Evolutionary conservation across 169 alveolate genomes (phyloP).

Genomic region (Cryptosporidium ryanae): DNA sequence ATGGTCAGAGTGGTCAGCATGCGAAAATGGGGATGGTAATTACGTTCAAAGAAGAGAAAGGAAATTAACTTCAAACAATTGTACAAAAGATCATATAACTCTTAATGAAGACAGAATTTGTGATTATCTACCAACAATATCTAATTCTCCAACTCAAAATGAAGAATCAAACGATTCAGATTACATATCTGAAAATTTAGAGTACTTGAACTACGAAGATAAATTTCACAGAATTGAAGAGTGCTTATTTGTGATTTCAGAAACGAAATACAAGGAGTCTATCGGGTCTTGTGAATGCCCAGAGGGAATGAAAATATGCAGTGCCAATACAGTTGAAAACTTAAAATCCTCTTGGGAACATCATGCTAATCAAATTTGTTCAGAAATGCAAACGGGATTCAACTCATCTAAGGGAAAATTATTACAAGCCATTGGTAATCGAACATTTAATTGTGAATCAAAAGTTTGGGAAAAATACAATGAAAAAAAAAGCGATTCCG

Average conservation of each 20-base stretch:
- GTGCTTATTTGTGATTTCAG: slow-evolving; percentile 19
- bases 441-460: slow-evolving; percentile 17
- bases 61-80: background rate
- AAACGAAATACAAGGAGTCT: slow-evolving; percentile 2
- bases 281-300: slow-evolving; percentile 58
- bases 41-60: slow-evolving; percentile 34
- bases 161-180: background rate
- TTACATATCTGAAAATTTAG: too few species aligned
- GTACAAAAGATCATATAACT: background rate
- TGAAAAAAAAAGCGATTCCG: background rate
- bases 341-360: slow-evolving; percentile 32
- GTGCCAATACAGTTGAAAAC: slow-evolving; percentile 25
- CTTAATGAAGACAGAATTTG: slow-evolving; percentile 40
- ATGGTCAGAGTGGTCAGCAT: slow-evolving; percentile 35
- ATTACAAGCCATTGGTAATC: slow-evolving; percentile 21
- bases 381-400: background rate
- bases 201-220: background rate
- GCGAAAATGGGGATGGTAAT: slow-evolving; percentile 17
- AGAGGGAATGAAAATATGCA: slow-evolving; percentile 7
- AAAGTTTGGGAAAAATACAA: slow-evolving; percentile 23
- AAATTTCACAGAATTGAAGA: background rate
- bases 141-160: background rate
- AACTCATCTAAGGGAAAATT: background rate
- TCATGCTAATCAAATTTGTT: slow-evolving; percentile 15
- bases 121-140: slow-evolving; percentile 4